A percentile compares a stretch with the other conserved stretches of the same genome.
Evolutionary conservation across 345 rosid species (phyloP).

Genomic region (Hypericum androsaemum): DNA sequence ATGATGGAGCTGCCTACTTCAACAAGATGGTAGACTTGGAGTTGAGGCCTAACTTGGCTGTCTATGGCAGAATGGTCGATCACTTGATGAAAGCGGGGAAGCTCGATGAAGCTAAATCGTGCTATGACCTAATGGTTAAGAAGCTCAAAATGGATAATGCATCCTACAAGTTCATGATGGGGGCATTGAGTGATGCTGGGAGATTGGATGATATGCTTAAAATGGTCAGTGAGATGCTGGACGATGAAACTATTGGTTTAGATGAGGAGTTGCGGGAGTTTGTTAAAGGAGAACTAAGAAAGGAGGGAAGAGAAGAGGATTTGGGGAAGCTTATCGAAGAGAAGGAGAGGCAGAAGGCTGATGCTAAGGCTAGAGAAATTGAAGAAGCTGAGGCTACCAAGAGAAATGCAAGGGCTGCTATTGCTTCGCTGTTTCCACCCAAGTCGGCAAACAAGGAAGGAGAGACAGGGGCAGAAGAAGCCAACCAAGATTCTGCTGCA

Average conservation of each 20-base stretch:
- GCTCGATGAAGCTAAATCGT: conserved; percentile 64
- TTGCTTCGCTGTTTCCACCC: conserved; percentile 40
- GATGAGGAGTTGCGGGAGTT: conserved; percentile 68
- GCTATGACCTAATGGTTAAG: conserved; percentile 69
- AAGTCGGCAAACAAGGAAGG: conserved; percentile 42
- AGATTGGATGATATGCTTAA: conserved; percentile 61
- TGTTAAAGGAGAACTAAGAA: conserved; percentile 53
- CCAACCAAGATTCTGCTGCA: conserved; percentile 10
- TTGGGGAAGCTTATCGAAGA: conserved; percentile 68
- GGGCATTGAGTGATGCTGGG: conserved; percentile 50
- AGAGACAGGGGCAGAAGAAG: conserved; percentile 17
- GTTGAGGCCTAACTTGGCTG: conserved; percentile 62
- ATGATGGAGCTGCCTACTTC: conserved; percentile 75
- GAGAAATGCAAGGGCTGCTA: conserved; percentile 43
- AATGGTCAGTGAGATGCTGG: conserved; percentile 64
- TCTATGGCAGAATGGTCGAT: conserved; percentile 59
- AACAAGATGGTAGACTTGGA: conserved; percentile 60
- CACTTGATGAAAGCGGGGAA: conserved; percentile 53
- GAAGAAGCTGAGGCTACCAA: conserved; percentile 71
- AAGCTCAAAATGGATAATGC: conserved; percentile 76
- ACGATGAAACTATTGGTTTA: conserved; percentile 49
- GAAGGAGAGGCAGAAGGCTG: conserved; percentile 75
- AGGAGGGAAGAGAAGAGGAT: conserved; percentile 72
- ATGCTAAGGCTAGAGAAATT: conserved; percentile 69
- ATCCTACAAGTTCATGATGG: conserved; percentile 71